Evolutionary conservation across 495 filamentous ascomycete species (phyloP).

Genomic region (Tuber melanosporum): DNA sequence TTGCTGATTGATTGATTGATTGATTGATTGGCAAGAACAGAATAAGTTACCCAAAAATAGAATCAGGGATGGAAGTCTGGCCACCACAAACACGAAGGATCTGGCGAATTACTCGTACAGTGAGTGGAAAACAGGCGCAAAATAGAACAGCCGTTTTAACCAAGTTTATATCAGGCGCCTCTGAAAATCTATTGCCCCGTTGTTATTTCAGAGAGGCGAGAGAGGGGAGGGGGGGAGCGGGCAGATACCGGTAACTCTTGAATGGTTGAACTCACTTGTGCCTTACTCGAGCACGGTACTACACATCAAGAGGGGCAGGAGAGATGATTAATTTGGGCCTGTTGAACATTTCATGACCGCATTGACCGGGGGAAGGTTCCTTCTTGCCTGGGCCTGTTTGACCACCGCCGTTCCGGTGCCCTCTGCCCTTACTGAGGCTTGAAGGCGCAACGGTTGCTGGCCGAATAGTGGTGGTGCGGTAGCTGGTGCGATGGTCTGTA

Average conservation of each 20-base stretch:
- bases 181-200: neutral
- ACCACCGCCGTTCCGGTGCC: neutral
- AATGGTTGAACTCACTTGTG: neutral
- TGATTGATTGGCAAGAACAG: neutral
- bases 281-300: neutral
- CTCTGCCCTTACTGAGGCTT: neutral
- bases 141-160: neutral
- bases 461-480: neutral
- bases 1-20: neutral
- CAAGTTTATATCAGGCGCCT: neutral
- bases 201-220: neutral
- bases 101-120: neutral
- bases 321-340: neutral
- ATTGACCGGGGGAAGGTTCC: neutral
- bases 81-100: neutral
- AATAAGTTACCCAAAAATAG: neutral
- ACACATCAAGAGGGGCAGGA: neutral
- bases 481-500: neutral
- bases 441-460: slow-evolving; percentile 28
- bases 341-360: neutral
- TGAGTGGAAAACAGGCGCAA: neutral
- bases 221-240: neutral
- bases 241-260: neutral
- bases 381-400: neutral
- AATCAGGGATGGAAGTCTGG: neutral